These are phyloP conservation scores for Dothiorella sarmentorum DNA, from an alignment of 2,329 filamentous ascomycete genomes.

Conservation along the genomic window DNA sequence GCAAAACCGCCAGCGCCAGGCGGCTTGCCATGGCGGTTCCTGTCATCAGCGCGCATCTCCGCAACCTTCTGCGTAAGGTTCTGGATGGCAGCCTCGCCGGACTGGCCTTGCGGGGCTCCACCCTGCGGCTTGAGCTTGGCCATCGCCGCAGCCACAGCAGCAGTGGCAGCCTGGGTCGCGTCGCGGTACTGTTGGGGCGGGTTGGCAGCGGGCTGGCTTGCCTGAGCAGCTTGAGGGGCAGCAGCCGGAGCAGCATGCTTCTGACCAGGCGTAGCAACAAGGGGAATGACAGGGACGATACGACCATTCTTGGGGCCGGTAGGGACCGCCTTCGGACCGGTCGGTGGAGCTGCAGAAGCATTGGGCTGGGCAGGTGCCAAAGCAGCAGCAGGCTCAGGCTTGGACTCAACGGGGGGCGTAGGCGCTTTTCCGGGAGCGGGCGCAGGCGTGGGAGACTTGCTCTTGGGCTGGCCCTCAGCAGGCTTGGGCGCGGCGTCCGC, in stretches of 20 bases:
- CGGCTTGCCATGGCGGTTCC: conserved; percentile 50
- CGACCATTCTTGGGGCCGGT: conserved; percentile 49
- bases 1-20: conserved; percentile 41
- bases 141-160: conserved; percentile 77
- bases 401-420: conserved; percentile 64
- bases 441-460: conserved; percentile 37
- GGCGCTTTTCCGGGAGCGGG: conserved; percentile 43
- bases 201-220: conserved; percentile 24
- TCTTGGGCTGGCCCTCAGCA: conserved; percentile 51
- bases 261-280: conserved; percentile 48
- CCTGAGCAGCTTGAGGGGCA: conserved; percentile 33
- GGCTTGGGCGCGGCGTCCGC: conserved; percentile 47
- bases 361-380: conserved; percentile 49
- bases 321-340: conserved; percentile 35
- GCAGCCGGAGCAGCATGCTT: conserved; percentile 40
- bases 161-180: conserved; percentile 70
- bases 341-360: conserved; percentile 32
- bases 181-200: conserved; percentile 48
- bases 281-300: conserved; percentile 64
- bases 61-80: conserved; percentile 72
- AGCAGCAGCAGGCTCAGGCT: conserved; percentile 59
- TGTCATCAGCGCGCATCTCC: conserved; percentile 67
- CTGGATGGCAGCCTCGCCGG: conserved; percentile 55
- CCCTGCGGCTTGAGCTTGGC: conserved; percentile 54
- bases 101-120: conserved; percentile 26